Evolutionary conservation across 192 early-diverging fungal genomes (phyloP), one percentile per base, ranked within the genome.

Genomic region (Gamsiella multidivaricata): DNA sequence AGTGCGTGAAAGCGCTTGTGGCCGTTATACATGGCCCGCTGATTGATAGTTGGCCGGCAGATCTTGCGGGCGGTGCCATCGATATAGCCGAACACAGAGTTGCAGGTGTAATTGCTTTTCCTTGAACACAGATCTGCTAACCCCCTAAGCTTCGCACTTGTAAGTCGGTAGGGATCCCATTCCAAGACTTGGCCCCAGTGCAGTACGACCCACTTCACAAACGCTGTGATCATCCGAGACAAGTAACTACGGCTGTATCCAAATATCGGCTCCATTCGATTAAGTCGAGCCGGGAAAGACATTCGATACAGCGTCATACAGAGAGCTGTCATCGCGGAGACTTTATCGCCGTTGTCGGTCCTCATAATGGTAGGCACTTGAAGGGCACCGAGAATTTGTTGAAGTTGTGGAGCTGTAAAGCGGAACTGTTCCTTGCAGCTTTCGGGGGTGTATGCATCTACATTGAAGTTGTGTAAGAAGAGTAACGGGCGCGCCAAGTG

Each of bases 41-140:
- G 55, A 3, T 23, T 17, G 1, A 9, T 0, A 0, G 10, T 33
- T 20, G 54, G 65, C 3, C 55, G 65, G 28, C 32, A 34, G 39
- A 58, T 23, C 7, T 23, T 17, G 0, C 54, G 54, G 3, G 58
- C 36, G 18, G 65, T 57, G 23, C 65, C 65, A 26, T 68, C 65
- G 31, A 68, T 58, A 41, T 58, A 68, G 15, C 26, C 64, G 28
- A 51, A 50, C n/a, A n/a, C n/a, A n/a, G n/a, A n/a, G n/a, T n/a
- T n/a, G n/a, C n/a, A n/a, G n/a, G n/a, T n/a, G n/a, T n/a, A n/a
- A n/a, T n/a, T n/a, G n/a, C n/a, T n/a, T n/a, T n/a, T n/a, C n/a
- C n/a, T n/a, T n/a, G n/a, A n/a, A 46, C 43, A 46, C 3, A 20
- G 17, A 46, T 8, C 2, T 29, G 53, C 53, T 18, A 54, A 33